Evolutionary conservation across 1,139 yeast species (phyloP).

Genomic region (Taphrina pruni): DNA sequence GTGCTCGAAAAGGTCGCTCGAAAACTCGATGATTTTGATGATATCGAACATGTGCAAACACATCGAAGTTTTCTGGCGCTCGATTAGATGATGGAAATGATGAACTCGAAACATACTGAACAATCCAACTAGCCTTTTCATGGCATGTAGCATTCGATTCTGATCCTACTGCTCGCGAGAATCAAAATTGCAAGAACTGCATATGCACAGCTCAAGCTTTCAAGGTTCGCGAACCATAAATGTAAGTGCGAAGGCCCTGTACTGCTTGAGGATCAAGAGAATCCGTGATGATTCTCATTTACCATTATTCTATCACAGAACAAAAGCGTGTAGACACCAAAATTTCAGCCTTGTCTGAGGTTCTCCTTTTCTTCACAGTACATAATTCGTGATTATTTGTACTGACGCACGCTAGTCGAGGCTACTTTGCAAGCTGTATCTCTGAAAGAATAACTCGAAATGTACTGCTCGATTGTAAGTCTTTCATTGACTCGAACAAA

Average conservation of each 20-base stretch:
- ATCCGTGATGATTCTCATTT: slow-evolving; percentile 37
- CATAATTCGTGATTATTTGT: background rate
- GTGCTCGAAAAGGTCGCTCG: background rate
- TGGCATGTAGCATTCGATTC: slow-evolving; percentile 29
- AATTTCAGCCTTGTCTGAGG: slow-evolving; percentile 42
- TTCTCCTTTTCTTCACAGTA: slow-evolving; percentile 1
- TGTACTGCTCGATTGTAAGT: background rate
- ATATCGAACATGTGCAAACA: background rate
- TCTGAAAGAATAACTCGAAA: background rate
- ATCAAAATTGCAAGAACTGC: background rate
- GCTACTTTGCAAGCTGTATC: background rate
- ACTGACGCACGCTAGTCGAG: background rate
- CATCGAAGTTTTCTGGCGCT: slow-evolving; percentile 1
- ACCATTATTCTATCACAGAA: slow-evolving; percentile 41
- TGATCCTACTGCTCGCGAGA: slow-evolving; percentile 4
- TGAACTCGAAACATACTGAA: slow-evolving; percentile 32
- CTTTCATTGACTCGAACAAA: background rate
- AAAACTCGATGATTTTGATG: background rate
- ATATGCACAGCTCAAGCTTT: no score
- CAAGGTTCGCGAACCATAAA: no score
- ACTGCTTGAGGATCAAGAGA: slow-evolving; percentile 3
- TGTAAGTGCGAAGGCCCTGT: background rate
- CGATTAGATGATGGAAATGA: slow-evolving; percentile 3
- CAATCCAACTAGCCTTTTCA: slow-evolving; percentile 35
- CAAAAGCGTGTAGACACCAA: slow-evolving; percentile 34